A percentile compares a stretch with the other conserved stretches of the same genome.
These are phyloP conservation scores for Takashimella tepidaria DNA, from an alignment of 1,284 basidiomycete genomes.

Conservation along the genomic window DNA sequence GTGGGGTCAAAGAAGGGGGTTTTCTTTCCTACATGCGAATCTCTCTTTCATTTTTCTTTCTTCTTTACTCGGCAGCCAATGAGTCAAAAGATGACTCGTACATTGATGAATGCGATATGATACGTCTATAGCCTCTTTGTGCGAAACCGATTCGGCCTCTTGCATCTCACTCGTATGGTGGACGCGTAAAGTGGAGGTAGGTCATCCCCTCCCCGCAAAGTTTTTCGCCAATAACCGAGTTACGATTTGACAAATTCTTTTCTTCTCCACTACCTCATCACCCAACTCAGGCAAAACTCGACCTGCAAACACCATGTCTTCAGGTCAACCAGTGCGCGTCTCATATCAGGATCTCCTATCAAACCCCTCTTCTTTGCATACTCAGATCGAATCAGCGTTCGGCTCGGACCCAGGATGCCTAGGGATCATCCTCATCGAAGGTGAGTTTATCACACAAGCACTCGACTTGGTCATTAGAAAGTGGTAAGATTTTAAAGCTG, in stretches of 20 bases:
- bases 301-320: background rate
- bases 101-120: too few species aligned
- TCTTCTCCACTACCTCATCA: background rate
- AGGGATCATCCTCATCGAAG: conserved; percentile 69
- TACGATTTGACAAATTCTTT: background rate
- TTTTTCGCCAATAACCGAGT: background rate
- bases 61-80: too few species aligned
- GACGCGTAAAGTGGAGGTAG: background rate
- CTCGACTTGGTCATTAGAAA: too few species aligned
- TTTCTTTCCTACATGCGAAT: too few species aligned
- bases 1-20: too few species aligned
- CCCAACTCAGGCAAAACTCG: background rate
- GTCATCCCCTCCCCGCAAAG: background rate
- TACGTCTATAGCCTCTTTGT: too few species aligned
- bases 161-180: background rate
- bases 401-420: conserved; percentile 68
- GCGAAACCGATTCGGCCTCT: too few species aligned
- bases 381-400: conserved; percentile 63
- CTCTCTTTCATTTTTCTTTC: too few species aligned
- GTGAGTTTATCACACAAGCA: conserved; percentile 31
- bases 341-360: conserved; percentile 61
- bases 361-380: conserved; percentile 56
- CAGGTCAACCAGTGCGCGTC: conserved; percentile 54
- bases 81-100: too few species aligned
- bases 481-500: too few species aligned